Conservation (phyloP, 2,329 filamentous ascomycete genomes). For the Aspergillus flavus region DNA sequence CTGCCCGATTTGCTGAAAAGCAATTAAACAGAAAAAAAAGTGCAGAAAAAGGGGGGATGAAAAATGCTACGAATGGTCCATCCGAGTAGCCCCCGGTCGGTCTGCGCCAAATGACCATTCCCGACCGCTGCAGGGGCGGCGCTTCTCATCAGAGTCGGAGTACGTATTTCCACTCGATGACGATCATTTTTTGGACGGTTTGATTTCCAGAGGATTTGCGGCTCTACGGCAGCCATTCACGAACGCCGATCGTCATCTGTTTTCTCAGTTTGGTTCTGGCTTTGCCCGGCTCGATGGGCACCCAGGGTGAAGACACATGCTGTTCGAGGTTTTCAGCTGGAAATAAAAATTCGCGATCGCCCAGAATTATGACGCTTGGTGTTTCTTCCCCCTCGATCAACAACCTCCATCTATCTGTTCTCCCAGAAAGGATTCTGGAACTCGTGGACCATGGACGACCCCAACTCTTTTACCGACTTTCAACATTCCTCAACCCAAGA, state of each 20-base stretch:
- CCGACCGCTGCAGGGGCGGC: slow-evolving; percentile 2
- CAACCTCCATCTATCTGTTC: background rate
- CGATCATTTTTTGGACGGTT: background rate
- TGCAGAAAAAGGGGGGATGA: background rate
- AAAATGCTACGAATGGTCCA: background rate
- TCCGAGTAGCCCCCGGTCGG: background rate
- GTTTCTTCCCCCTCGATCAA: background rate
- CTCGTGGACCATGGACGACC: slow-evolving; percentile 12
- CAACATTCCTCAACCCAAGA: background rate
- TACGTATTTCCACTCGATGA: background rate
- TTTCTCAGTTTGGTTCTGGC: background rate
- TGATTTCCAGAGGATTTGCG: background rate
- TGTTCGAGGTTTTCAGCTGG: background rate
- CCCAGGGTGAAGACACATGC: background rate
- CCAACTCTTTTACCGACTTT: background rate
- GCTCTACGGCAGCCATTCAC: background rate
- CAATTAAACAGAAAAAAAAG: background rate
- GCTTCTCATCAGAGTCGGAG: background rate
- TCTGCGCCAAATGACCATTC: background rate
- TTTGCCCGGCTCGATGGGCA: background rate
- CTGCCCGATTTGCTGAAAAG: background rate
- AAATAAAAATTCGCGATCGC: slow-evolving; percentile 2
- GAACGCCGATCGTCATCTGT: background rate
- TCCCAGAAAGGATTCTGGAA: background rate
- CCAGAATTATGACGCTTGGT: background rate